Evolutionary conservation across 768 basidiomycete species (phyloP), one percentile per base, ranked within the genome.

Genomic region (Rhodosporidiobolus odoratus): DNA sequence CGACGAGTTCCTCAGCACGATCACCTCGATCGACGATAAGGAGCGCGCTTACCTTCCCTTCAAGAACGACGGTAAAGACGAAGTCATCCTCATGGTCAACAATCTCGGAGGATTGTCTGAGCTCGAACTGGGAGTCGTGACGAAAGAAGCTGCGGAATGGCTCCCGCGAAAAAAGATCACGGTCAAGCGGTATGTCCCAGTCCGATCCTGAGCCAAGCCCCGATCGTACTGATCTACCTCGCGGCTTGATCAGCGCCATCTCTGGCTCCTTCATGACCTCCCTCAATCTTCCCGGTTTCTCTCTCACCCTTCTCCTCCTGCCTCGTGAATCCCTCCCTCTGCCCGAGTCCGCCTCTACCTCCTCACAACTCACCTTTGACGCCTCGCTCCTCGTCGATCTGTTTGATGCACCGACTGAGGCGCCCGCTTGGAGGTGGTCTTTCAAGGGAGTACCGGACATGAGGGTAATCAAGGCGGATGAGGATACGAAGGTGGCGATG

Each of bases 211-310:
- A 21, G 9, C 27, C 9, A 10, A 27, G 5, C 58, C 45, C 1
- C 4, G n/a, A 10, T 6, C 35, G 3, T 47, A 23, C 43, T 50
- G 52, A 59, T 19, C n/a, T 0, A 15, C 32, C 10, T 47, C 54
- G 15, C n/a, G n/a, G n/a, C n/a, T 30, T 41, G 10, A 23, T 52
- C 38, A 73, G 72, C 21, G 72, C 75, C 17, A 65, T 78, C 35
- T 65, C 74, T 21, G 77, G 77, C 37, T 59, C 73, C 0, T 75
- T 73, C 75, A 73, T 75, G 66, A 81, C 81, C 21, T 82, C 81
- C 2, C 79, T 82, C 67, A 80, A 80, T 76, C 78, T 82, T 76
- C 81, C 82, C 35, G 82, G 82, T 35, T 82, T 82, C 77, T 79
- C 78, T 4, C 67, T 82, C 58, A 80, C 81, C 16, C 74, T 79